A percentile compares a stretch with the other conserved stretches of the same genome.
Evolutionary conservation across 2,329 filamentous ascomycete genomes (phyloP).

Genomic region (Aspergillus novoparasiticus): DNA sequence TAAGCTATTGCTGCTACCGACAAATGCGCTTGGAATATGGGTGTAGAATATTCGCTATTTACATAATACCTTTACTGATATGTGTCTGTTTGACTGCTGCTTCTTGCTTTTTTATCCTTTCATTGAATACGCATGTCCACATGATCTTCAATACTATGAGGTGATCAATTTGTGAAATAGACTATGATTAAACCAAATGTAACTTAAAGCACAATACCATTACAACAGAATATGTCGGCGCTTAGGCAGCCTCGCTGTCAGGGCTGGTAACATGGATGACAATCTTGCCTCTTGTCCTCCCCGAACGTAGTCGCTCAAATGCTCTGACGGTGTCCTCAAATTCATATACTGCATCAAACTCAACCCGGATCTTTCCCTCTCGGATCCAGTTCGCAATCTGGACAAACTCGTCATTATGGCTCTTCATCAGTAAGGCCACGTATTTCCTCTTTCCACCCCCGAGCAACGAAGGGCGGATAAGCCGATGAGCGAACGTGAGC

Average conservation of each 20-base stretch:
- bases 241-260: not conserved
- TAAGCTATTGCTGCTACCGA: fast-evolving
- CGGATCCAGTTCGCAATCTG: constrained; percentile 52
- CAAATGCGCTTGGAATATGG: no score
- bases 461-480: constrained; percentile 49
- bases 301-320: constrained; percentile 60
- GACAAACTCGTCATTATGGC: constrained; percentile 48
- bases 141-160: not conserved
- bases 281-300: constrained; percentile 62
- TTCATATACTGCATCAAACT: constrained; percentile 58
- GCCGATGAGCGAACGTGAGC: constrained; percentile 37
- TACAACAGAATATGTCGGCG: not conserved
- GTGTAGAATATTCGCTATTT: no score
- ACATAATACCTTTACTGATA: not conserved
- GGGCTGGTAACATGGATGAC: constrained; percentile 45
- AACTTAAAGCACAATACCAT: not conserved
- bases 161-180: not conserved
- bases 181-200: not conserved
- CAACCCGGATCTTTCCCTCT: constrained; percentile 55
- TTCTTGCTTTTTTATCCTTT: not conserved
- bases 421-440: constrained; percentile 37
- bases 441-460: constrained; percentile 52
- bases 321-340: constrained; percentile 61
- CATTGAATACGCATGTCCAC: not conserved
- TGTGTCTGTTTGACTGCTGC: not conserved